Evolutionary conservation across 2,329 filamentous ascomycete genomes (phyloP), one percentile per base, ranked within the genome.

Genomic region (Anisogramma anomala): DNA sequence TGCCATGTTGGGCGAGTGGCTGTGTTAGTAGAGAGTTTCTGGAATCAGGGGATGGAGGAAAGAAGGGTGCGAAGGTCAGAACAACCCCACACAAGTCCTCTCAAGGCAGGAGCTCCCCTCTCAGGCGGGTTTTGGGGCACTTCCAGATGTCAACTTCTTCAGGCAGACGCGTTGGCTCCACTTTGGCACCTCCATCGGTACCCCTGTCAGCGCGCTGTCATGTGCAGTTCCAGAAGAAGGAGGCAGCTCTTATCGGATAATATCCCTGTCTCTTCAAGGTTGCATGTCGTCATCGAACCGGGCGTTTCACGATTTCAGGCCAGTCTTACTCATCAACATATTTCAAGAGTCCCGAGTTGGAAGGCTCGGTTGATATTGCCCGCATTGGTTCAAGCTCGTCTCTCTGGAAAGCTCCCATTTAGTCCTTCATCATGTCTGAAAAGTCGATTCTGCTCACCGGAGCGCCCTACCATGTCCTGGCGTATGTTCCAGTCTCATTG

Each of bases 401-500:
- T 23, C 22, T 23, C 22, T 23, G 22, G 5, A 23, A 6, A 19
- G 19, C 2, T 17, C 15, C 20, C 11, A 36, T 35, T 10, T 7
- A 9, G 10, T 25, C 25, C 7, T 30, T 39, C 50, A 64, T 52
- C 40, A 74, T 74, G 71, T 52, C 61, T 9, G 58, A 53, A 9
- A 34, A 54, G 42, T 69, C 72, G 15, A 61, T 74, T 13, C 58
- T 85, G 43, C 71, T 74, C 44, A 78, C 78, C 17, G 71, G 74
- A 35, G 80, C 74, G 34, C 80, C 82, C 11, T 89, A 86, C 62
- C 84, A 89, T 59, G 72, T 89, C 46, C 65, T 88, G 47, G 77
- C 78, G 79, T 85, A 69, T 50, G 38, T 47, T 36, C 20, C 42
- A 36, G 17, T 35, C 9, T 3, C 30, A 3, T 25, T n/a, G 8